Conservation (phyloP, 2,329 filamentous ascomycete species). For the Gnomoniopsis sp. region DNA sequence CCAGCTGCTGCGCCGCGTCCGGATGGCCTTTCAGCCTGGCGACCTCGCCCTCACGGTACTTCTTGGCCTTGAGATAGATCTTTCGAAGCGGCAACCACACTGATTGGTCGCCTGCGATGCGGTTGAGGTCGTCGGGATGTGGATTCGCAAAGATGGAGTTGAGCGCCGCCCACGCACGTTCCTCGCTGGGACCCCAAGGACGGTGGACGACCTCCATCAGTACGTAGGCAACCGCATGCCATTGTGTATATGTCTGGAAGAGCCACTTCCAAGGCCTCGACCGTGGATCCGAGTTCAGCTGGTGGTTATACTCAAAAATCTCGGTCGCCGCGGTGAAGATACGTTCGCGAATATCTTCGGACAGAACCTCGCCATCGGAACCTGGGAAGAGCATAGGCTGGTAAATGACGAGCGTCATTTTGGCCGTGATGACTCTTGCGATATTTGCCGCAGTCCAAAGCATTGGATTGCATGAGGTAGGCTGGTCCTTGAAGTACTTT, state of each 20-base stretch:
- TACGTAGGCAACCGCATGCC: constrained; percentile 56
- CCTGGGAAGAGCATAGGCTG: constrained; percentile 46
- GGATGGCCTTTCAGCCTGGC: constrained; percentile 44
- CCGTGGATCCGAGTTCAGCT: constrained; percentile 46
- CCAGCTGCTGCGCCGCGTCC: constrained; percentile 46
- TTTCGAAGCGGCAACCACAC: constrained; percentile 54
- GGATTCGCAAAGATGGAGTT: constrained; percentile 28
- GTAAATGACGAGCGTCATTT: constrained; percentile 53
- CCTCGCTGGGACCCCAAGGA: constrained; percentile 33
- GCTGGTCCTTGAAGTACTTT: constrained; percentile 49
- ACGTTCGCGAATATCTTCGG: constrained; percentile 28
- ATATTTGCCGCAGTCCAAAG: constrained; percentile 49
- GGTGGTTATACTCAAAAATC: constrained; percentile 53
- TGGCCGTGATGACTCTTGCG: constrained; percentile 48
- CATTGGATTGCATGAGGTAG: constrained; percentile 41
- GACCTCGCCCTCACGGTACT: constrained; percentile 50
- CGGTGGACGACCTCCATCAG: constrained; percentile 47
- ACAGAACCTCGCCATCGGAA: constrained; percentile 29
- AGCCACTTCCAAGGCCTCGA: constrained; percentile 55
- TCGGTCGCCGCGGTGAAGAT: constrained; percentile 51
- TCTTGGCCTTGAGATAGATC: constrained; percentile 49
- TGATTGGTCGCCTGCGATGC: constrained; percentile 42
- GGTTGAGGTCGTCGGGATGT: constrained; percentile 40
- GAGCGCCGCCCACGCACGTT: constrained; percentile 27
- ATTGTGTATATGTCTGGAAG: constrained; percentile 57